These are phyloP conservation scores for Daedaleopsis nitida DNA, from an alignment of 768 basidiomycete species.

Conservation along the genomic window DNA sequence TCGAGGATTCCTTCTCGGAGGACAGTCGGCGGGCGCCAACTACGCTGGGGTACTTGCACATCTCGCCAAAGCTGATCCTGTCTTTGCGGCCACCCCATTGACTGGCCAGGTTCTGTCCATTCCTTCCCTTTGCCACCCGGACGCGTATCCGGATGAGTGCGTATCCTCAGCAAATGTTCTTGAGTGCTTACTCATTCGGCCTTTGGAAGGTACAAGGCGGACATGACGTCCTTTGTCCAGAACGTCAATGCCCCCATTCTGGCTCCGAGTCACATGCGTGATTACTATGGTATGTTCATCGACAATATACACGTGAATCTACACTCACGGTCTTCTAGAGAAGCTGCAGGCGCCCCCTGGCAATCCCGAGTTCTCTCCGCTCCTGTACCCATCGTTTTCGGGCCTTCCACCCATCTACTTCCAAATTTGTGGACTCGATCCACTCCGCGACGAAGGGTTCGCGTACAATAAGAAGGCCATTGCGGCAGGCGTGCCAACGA, in stretches of 20 bases:
- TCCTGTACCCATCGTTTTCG: slow-evolving; percentile 21
- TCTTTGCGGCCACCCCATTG: slow-evolving; percentile 20
- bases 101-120: slow-evolving; percentile 29
- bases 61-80: slow-evolving; percentile 25
- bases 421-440: slow-evolving; percentile 29
- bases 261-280: background rate
- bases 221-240: background rate
- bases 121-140: slow-evolving; percentile 23
- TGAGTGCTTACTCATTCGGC: too few species aligned
- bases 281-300: background rate
- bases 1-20: slow-evolving; percentile 30
- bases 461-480: too few species aligned
- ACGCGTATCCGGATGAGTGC: slow-evolving; percentile 26
- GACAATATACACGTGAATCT: background rate
- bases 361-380: slow-evolving; percentile 18
- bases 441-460: slow-evolving; percentile 31
- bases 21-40: slow-evolving; percentile 28
- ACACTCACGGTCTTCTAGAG: too few species aligned
- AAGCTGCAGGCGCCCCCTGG: background rate
- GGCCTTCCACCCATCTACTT: slow-evolving; percentile 26
- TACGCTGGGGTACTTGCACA: slow-evolving; percentile 26
- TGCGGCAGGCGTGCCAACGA: slow-evolving; percentile 6
- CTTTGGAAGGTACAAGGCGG: background rate
- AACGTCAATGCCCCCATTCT: background rate
- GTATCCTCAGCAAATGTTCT: too few species aligned